Percentiles rank a stretch among this genome's conserved stretches.
These are phyloP conservation scores for Xerophyta viscosa DNA, from an alignment of 106 monocot genomes.

Conservation along the genomic window DNA sequence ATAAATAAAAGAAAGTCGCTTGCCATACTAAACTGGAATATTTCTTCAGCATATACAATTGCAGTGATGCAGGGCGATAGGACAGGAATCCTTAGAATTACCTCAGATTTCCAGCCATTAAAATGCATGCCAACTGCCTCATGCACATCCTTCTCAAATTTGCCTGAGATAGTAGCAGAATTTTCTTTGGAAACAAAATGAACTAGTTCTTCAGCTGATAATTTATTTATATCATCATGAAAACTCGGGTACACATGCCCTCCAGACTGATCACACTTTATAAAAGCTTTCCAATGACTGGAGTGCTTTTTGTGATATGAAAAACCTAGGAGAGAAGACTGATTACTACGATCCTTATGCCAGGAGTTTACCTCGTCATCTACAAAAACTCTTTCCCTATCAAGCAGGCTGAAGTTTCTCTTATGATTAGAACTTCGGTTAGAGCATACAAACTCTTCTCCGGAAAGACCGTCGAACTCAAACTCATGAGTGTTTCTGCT, in stretches of 20 bases:
- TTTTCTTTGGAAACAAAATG: constrained; percentile 5
- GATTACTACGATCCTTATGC: constrained; percentile 5
- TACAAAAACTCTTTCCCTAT: constrained; percentile 3
- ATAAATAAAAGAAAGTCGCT: constrained; percentile 2
- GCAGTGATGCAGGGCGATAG: constrained; percentile 19
- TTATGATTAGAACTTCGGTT: constrained; percentile 1
- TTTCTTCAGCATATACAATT: constrained; percentile 18
- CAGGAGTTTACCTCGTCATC: constrained; percentile 10
- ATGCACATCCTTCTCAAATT: constrained; percentile 15
- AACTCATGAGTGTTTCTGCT: constrained; percentile 1
- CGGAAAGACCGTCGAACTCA: constrained; percentile 1
- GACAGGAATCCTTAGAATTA: constrained; percentile 34
- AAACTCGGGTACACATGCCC: constrained; percentile 5
- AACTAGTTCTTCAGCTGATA: constrained; percentile 7
- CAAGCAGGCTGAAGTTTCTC: constrained; percentile 8
- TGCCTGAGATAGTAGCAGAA: constrained; percentile 11
- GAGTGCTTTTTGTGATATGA: neutral
- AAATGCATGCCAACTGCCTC: constrained; percentile 21
- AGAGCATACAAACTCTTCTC: constrained; percentile 8
- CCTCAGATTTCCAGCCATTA: constrained; percentile 45
- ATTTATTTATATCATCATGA: constrained; percentile 6
- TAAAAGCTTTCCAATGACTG: constrained; percentile 12
- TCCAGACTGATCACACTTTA: neutral
- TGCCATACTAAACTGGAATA: constrained; percentile 1
- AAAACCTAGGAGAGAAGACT: constrained; percentile 1